These are phyloP conservation scores for Tolypocladium tropicale DNA, from an alignment of 2,329 filamentous ascomycete genomes.

Conservation along the genomic window DNA sequence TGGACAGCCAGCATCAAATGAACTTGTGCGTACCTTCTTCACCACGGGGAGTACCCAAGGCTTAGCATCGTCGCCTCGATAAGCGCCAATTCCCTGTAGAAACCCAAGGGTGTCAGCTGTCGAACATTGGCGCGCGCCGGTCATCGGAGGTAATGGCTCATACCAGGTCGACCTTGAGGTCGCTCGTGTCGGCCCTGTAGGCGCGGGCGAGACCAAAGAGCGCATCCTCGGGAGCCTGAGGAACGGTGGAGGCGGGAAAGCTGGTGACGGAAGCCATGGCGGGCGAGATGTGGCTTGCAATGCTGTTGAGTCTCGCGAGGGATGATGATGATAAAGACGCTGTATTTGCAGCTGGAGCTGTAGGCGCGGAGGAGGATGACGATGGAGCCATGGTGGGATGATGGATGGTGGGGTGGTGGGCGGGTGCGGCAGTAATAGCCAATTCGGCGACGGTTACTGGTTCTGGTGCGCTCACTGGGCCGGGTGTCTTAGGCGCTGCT, in stretches of 20 bases:
- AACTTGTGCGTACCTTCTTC: slow-evolving; percentile 60
- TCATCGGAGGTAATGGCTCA: slow-evolving; percentile 18
- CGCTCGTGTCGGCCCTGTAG: slow-evolving; percentile 66
- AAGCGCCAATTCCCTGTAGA: slow-evolving; percentile 68
- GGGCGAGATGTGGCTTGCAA: slow-evolving; percentile 62
- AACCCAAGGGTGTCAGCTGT: not conserved
- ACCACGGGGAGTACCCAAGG: slow-evolving; percentile 96
- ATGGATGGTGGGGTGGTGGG: not conserved
- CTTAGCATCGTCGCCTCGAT: slow-evolving; percentile 90
- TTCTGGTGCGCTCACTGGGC: not conserved
- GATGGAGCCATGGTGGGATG: slow-evolving; percentile 9
- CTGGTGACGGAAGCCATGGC: slow-evolving; percentile 41
- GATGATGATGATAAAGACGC: slow-evolving; percentile 32
- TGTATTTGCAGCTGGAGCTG: slow-evolving; percentile 1
- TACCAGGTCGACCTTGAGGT: slow-evolving; percentile 87
- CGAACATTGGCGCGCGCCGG: not conserved
- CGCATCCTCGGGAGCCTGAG: slow-evolving; percentile 87
- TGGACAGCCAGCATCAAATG: not conserved
- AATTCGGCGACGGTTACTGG: not conserved
- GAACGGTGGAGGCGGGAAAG: slow-evolving; percentile 68
- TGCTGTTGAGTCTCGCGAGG: slow-evolving; percentile 46
- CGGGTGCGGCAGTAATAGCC: not conserved
- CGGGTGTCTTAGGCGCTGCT: not conserved
- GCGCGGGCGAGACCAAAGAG: slow-evolving; percentile 89
- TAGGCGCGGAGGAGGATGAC: slow-evolving; percentile 10